Evolutionary conservation across 345 rosid species (phyloP).

Genomic region (Syzygium grande): DNA sequence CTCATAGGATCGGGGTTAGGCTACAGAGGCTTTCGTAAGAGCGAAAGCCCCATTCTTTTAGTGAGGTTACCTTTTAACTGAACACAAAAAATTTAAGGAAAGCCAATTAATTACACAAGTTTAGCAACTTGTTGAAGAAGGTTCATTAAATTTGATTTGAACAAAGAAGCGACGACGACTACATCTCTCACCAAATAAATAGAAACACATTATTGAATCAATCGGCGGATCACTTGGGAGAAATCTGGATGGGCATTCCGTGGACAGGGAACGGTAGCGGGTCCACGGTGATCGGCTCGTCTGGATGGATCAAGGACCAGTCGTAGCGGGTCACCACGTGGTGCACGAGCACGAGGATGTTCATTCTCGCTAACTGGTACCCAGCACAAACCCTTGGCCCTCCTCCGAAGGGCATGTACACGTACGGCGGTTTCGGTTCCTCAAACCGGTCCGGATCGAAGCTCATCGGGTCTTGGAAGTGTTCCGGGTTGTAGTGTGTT

Average conservation of each 20-base stretch:
- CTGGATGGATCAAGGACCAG: conserved; percentile 45
- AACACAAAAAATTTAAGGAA: too few species aligned
- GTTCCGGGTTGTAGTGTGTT: conserved; percentile 41
- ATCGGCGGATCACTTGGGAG: conserved; percentile 18
- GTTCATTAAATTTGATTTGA: neutral
- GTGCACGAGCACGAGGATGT: conserved; percentile 51
- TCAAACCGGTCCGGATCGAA: conserved; percentile 12
- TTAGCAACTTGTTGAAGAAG: neutral
- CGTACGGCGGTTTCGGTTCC: conserved; percentile 41
- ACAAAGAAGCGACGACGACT: neutral
- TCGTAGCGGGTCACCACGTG: conserved; percentile 33
- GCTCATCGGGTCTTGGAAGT: conserved; percentile 40
- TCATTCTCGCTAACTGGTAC: conserved; percentile 63
- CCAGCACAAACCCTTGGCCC: conserved; percentile 75
- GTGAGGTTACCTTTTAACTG: too few species aligned
- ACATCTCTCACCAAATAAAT: neutral
- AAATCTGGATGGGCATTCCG: conserved; percentile 57
- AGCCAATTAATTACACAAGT: neutral
- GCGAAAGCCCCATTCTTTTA: too few species aligned
- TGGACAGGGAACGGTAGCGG: conserved; percentile 65
- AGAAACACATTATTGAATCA: neutral
- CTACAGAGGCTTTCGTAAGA: too few species aligned
- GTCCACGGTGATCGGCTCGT: conserved; percentile 49
- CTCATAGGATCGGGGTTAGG: too few species aligned
- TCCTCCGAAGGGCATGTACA: conserved; percentile 62